A percentile compares a stretch with the other conserved stretches of the same genome.
Evolutionary conservation across 305 asterid species (phyloP).

Genomic region (Fraxinus sp.): DNA sequence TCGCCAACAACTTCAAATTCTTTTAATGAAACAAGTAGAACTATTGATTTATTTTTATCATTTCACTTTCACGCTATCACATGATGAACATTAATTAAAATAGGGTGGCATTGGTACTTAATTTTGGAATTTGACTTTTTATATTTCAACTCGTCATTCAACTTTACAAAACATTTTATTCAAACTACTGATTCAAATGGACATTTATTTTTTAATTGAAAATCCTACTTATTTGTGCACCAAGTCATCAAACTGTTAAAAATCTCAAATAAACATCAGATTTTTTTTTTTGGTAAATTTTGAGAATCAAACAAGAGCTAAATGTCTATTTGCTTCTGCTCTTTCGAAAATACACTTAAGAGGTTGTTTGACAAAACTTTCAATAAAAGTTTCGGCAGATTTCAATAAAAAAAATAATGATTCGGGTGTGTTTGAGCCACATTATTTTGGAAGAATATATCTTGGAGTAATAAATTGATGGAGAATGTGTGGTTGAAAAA

Average conservation of each 20-base stretch:
- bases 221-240: background rate
- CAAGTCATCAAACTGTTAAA: background rate
- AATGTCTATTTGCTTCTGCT: background rate
- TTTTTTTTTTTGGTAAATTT: background rate
- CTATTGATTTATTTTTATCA: background rate
- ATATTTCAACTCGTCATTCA: background rate
- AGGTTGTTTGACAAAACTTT: background rate
- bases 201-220: background rate
- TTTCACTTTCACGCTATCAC: background rate
- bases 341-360: background rate
- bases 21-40: background rate
- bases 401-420: too few species aligned
- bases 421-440: too few species aligned
- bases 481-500: too few species aligned
- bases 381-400: background rate
- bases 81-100: background rate
- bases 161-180: background rate
- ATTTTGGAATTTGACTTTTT: background rate
- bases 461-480: too few species aligned
- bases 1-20: background rate
- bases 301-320: background rate
- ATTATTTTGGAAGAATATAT: too few species aligned
- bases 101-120: background rate
- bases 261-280: background rate
- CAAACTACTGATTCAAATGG: background rate